Evolutionary conservation across 1,284 basidiomycete species (phyloP).

Genomic region (Cryptococcus neoformans): DNA sequence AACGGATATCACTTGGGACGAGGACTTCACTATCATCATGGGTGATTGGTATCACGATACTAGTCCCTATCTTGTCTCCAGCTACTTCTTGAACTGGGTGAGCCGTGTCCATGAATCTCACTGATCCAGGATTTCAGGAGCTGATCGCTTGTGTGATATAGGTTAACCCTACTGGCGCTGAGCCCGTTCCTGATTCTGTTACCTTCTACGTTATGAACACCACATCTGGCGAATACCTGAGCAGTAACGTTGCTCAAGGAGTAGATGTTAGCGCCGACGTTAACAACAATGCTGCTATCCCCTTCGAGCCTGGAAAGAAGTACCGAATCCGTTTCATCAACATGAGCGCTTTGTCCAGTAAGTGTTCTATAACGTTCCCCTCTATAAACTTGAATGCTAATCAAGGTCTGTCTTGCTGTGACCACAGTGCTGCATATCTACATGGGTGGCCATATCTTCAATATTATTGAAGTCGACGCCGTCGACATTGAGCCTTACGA

Average conservation of each 20-base stretch:
- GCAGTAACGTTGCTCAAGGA: slow-evolving; percentile 31
- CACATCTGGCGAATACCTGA: slow-evolving; percentile 62
- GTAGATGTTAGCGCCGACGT: slow-evolving; percentile 60
- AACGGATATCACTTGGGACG: slow-evolving; percentile 66
- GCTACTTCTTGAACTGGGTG: slow-evolving; percentile 66
- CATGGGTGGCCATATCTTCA: slow-evolving; percentile 90
- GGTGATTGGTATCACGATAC: slow-evolving; percentile 77
- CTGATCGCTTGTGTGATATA: too few relatives aligned
- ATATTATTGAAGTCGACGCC: slow-evolving; percentile 84
- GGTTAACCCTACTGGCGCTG: slow-evolving; percentile 58
- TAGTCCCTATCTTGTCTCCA: slow-evolving; percentile 59
- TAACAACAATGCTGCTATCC: slow-evolving; percentile 72
- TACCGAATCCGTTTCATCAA: slow-evolving; percentile 77
- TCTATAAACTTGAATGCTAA: too few relatives aligned
- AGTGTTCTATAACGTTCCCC: slow-evolving; percentile 6
- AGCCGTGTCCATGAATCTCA: slow-evolving; percentile 56
- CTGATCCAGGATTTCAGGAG: too few relatives aligned
- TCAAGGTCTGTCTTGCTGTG: too few relatives aligned
- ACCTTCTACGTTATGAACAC: slow-evolving; percentile 73
- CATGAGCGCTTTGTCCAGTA: slow-evolving; percentile 54
- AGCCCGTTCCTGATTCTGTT: slow-evolving; percentile 81
- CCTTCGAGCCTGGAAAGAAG: slow-evolving; percentile 71
- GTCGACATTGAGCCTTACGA: slow-evolving; percentile 72
- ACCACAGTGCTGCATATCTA: slow-evolving; percentile 68
- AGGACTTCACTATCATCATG: slow-evolving; percentile 82